Conservation (phyloP, 1,139 yeast species). For the Candida sanyaensis region DNA sequence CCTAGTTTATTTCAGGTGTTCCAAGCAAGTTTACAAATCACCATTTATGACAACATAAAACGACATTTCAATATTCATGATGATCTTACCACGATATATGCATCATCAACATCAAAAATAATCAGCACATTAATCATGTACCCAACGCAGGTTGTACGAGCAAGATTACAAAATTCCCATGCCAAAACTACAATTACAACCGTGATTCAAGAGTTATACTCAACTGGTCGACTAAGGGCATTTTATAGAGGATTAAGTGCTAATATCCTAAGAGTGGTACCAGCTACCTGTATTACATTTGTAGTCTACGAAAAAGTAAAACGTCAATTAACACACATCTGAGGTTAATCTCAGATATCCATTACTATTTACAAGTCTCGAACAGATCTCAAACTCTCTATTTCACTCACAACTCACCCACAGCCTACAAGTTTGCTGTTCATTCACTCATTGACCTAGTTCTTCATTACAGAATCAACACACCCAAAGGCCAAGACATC, state of each 20-base stretch:
- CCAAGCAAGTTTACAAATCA: constrained; percentile 87
- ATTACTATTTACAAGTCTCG: too few species aligned
- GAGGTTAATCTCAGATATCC: too few species aligned
- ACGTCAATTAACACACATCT: constrained; percentile 10
- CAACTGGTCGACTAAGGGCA: constrained; percentile 53
- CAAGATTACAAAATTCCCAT: constrained; percentile 64
- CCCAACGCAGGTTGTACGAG: constrained; percentile 81
- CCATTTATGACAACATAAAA: constrained; percentile 66
- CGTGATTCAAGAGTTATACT: constrained; percentile 31
- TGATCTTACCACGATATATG: constrained; percentile 30
- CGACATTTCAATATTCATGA: not conserved
- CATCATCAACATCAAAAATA: constrained; percentile 72
- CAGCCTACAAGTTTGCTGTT: constrained; percentile 2
- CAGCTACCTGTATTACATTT: constrained; percentile 75
- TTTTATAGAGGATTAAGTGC: constrained; percentile 77
- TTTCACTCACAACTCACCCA: not conserved
- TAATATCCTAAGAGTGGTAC: constrained; percentile 63
- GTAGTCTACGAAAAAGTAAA: constrained; percentile 58
- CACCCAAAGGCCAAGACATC: constrained; percentile 84
- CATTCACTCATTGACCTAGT: too few species aligned
- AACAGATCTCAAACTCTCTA: too few species aligned
- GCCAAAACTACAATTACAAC: constrained; percentile 18
- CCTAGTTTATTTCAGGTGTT: constrained; percentile 84
- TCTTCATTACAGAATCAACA: constrained; percentile 58
- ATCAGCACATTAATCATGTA: constrained; percentile 70